These are phyloP conservation scores for Capillidium heterosporum DNA, from an alignment of 371 early-diverging fungal species.

Conservation along the genomic window DNA sequence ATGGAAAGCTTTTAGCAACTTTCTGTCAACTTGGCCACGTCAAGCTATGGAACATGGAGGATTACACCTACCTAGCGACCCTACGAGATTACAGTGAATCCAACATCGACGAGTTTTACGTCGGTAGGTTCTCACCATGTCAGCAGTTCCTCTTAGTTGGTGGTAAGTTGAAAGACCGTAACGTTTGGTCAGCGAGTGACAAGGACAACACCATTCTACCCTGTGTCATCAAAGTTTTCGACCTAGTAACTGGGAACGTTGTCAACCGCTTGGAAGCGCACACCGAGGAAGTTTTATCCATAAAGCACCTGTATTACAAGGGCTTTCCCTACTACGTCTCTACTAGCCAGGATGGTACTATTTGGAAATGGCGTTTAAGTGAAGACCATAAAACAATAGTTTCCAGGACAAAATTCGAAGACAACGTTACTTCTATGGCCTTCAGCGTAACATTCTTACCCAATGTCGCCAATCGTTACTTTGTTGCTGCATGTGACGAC, in stretches of 20 bases:
- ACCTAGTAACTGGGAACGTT: constrained; percentile 47
- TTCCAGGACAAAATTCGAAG: constrained; percentile 38
- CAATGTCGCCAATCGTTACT: constrained; percentile 76
- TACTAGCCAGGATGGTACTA: constrained; percentile 84
- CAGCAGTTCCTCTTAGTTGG: constrained; percentile 35
- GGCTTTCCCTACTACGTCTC: constrained; percentile 64
- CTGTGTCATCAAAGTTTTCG: constrained; percentile 75
- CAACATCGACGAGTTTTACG: constrained; percentile 79
- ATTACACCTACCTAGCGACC: constrained; percentile 40
- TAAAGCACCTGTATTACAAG: constrained; percentile 51
- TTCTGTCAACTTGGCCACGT: constrained; percentile 63
- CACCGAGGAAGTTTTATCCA: constrained; percentile 64
- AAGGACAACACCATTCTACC: constrained; percentile 82
- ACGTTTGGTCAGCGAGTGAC: constrained; percentile 68
- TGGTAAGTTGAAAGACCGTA: constrained; percentile 69
- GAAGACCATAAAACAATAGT: constrained; percentile 24
- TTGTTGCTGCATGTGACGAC: constrained; percentile 75
- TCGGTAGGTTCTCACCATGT: constrained; percentile 47
- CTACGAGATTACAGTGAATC: constrained; percentile 53
- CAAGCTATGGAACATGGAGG: constrained; percentile 60
- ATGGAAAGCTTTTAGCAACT: constrained; percentile 65
- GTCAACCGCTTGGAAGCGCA: constrained; percentile 55
- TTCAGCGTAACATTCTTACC: constrained; percentile 86
- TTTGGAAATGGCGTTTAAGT: constrained; percentile 68
- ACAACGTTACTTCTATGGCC: constrained; percentile 82